Evolutionary conservation across 2,329 filamentous ascomycete genomes (phyloP), one percentile per base, ranked within the genome.

Genomic region (Aspergillus unguis): DNA sequence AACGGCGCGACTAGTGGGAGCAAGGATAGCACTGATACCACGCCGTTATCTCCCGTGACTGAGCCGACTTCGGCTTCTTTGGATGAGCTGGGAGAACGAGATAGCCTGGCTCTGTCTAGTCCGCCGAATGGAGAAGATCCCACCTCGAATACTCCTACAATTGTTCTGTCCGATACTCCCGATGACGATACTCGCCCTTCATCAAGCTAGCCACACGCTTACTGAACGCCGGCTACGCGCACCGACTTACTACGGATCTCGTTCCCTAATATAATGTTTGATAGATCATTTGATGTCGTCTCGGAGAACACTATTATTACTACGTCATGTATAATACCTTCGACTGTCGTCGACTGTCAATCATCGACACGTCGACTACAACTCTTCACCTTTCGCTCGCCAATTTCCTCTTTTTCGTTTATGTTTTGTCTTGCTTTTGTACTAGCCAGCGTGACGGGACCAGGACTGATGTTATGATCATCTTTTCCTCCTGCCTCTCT

Each of bases 1-100:
- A 86, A 83, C 64, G 78, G 80, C 7, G 58, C 65, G 5, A 64
- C 62, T 8, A 66, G 56, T 46, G 68, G 64, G 29, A 73, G 68
- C 56, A 73, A 72, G 56, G 69, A 72, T 47, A 66, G 67, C 36
- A 63, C 61, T 6, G 69, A 72, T 55, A 65, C 63, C 17, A 63
- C 62, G 7, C 57, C 51, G 43, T 58, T 70, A n/a, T 57, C 67
- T 7, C 55, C 68, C 6, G 62, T 70, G 17, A 63, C 58, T 45
- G 71, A 73, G 45, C 65, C 67, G 29, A 53, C 57, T 23, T 67
- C 68, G n/a, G 62, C 66, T 10, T 56, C 63, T 5, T 54, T 48
- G 5, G 61, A 63, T 1, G 66, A 65, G 35, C 53, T 56, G 1
- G 42, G 49, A 9, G 58, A 57, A 29, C 50, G 47, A 6, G 63